Base-by-base conservation (phyloP, 2,329 filamentous ascomycete species). In the Colletotrichum navitas region DNA sequence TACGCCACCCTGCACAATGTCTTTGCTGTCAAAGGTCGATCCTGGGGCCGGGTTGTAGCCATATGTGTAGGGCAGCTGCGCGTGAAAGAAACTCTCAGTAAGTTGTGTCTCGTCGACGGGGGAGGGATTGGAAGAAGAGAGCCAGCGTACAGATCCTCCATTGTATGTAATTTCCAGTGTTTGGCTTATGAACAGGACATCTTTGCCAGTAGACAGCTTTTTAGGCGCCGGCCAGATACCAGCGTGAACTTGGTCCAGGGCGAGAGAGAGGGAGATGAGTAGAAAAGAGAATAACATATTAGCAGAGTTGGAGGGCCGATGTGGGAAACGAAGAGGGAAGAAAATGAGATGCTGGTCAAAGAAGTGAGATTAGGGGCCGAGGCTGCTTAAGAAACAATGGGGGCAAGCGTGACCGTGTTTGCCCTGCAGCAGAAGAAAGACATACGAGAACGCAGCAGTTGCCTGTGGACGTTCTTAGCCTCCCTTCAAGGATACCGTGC, bases 161-260 rank as follows among this genome's bases (percentile, higher is more conserved):
- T 91, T 90, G 78, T 90, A 91, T 49, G 86, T 89, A 70, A 91
- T 82, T 18, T 82, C 76, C 69, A 91, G 78, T 74, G 82, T 81
- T 72, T 85, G 80, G 72, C 84, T 81, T 76, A 91, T 87, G 80
- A 86, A 89, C 73, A 91, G 79, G 41, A 84, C 82, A 12, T 82
- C 82, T 74, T 84, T 84, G 68, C 89, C 89, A 21, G 84, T 87
- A 55, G 82, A 85, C 65, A 87, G 82, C 49, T 81, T 83, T 65
- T 82, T 81, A 2, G 89, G 89, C 29, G 84, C 81, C 16, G 89
- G 89, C 89, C 89, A 91, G 71, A 91, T 78, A 43, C 69, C 56
- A 18, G 89, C 88, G n/a, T 82, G 75, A 66, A 80, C 85, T 14
- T 83, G 83, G 16, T 80, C 76, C 68, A 83, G 77, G 61, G 80